These are phyloP conservation scores for Earliella scabrosa DNA, from an alignment of 1,284 basidiomycete species.

Conservation along the genomic window DNA sequence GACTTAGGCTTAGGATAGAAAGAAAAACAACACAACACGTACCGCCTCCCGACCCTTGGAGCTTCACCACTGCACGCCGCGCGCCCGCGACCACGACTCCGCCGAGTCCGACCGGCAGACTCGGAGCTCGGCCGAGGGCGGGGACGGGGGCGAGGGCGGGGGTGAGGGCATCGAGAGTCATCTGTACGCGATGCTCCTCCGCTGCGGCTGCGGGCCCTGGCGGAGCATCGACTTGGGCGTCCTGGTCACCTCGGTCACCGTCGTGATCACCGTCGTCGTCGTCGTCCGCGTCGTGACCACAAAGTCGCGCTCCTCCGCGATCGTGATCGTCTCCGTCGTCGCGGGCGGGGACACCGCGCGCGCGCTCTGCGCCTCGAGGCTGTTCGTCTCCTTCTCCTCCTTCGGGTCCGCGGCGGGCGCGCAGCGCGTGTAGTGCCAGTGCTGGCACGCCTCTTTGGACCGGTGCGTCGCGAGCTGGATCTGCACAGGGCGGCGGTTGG, in stretches of 20 bases:
- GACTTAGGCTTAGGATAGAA: too few species aligned
- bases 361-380: constrained; percentile 19
- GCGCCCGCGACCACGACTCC: too few species aligned
- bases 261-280: constrained; percentile 32
- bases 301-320: constrained; percentile 27
- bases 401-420: constrained; percentile 16
- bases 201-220: constrained; percentile 10
- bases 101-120: too few species aligned
- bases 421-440: constrained; percentile 30
- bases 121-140: too few species aligned
- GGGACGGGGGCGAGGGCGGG: too few species aligned
- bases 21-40: too few species aligned
- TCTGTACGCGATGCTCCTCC: constrained; percentile 23
- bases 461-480: constrained; percentile 25
- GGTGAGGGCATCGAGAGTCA: too few species aligned
- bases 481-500: constrained; percentile 6
- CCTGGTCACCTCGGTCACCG: constrained; percentile 31
- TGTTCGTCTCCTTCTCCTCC: constrained; percentile 9
- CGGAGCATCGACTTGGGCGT: constrained; percentile 22
- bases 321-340: constrained; percentile 29
- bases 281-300: constrained; percentile 31
- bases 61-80: too few species aligned
- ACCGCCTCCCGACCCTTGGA: too few species aligned
- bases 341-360: constrained; percentile 22
- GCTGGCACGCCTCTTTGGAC: constrained; percentile 25